Evolutionary conservation across 345 rosid species (phyloP), one percentile per base, ranked within the genome.

Genomic region (Salix caprea): DNA sequence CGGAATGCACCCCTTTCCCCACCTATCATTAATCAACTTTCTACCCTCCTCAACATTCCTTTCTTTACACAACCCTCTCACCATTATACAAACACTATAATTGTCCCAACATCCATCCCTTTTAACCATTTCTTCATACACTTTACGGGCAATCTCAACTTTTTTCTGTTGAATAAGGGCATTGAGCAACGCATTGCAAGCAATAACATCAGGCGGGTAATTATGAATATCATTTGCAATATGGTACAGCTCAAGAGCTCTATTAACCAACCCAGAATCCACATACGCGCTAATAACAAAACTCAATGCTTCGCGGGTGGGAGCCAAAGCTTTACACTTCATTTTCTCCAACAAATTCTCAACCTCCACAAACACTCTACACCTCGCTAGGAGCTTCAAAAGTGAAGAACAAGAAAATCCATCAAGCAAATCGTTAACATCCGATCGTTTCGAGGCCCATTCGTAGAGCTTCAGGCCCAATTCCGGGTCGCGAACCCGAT

Each of bases 1-100:
- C 0, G 99, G 97, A 60, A 91, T 67, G 77, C 98, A 95, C 14
- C 90, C 91, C 76, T 80, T 82, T 73, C 99, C 98, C 92, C 91
- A 93, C 68, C 84, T 76, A 52, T 87, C 83, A 85, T 89, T 91
- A 72, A 93, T 86, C 85, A 94, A 71, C 83, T 82, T 85, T 75
- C 70, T 71, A 73, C 95, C 92, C 70, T 87, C 94, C 79, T 89
- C 89, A 23, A 90, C 92, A 69, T 82, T 89, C 58, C 94, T 90
- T 82, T 89, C 88, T 65, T 77, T 84, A 85, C 99, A 92, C 80
- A 93, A 77, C 40, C 99, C 97, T 62, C 69, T 89, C 65, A 86
- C 72, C 73, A 95, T 67, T 58, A 90, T 90, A 83, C 93, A 77
- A 46, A 90, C 90, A 76, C 90, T 90, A 76, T 88, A 93, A 81